Conservation (phyloP, 2,329 filamentous ascomycete species). For the Orbilia blumenaviensis region DNA sequence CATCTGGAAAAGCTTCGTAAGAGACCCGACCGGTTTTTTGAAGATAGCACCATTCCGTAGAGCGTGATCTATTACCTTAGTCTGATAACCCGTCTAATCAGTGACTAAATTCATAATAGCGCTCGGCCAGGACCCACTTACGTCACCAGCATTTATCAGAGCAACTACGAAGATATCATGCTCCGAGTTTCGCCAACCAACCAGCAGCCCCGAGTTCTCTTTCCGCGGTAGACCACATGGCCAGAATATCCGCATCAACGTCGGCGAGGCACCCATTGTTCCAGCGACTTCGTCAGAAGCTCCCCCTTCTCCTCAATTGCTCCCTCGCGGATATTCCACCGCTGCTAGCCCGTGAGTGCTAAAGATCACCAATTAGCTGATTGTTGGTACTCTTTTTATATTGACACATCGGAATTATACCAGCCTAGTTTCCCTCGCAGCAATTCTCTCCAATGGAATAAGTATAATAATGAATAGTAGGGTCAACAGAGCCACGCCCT, state of each 20-base stretch:
- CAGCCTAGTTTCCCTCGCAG: slow-evolving; percentile 78
- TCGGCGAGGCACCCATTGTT: slow-evolving; percentile 66
- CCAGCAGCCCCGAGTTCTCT: slow-evolving; percentile 80
- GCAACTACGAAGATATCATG: slow-evolving; percentile 90
- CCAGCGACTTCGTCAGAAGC: slow-evolving; percentile 71
- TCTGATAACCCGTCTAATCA: slow-evolving; percentile 55
- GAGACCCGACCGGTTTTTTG: slow-evolving; percentile 75
- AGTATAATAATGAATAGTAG: slow-evolving; percentile 84
- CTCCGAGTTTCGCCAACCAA: slow-evolving; percentile 94
- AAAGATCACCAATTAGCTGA: neutral
- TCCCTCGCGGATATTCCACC: slow-evolving; percentile 92
- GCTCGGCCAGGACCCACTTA: slow-evolving; percentile 63
- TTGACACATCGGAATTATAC: slow-evolving; percentile 67
- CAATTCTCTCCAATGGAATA: slow-evolving; percentile 83
- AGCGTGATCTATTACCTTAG: slow-evolving; percentile 82
- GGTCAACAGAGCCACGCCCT: slow-evolving; percentile 83
- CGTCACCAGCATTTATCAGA: slow-evolving; percentile 89
- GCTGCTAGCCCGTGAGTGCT: slow-evolving; percentile 69
- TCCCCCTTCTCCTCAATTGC: slow-evolving; percentile 91
- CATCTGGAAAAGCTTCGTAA: slow-evolving; percentile 80
- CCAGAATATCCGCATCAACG: slow-evolving; percentile 97
- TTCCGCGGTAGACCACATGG: slow-evolving; percentile 82
- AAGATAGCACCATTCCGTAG: slow-evolving; percentile 81
- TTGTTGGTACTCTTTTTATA: neutral
- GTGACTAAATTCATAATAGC: neutral